Evolutionary conservation across 371 early-diverging fungal species (phyloP).

Genomic region (Mortierella sp.): DNA sequence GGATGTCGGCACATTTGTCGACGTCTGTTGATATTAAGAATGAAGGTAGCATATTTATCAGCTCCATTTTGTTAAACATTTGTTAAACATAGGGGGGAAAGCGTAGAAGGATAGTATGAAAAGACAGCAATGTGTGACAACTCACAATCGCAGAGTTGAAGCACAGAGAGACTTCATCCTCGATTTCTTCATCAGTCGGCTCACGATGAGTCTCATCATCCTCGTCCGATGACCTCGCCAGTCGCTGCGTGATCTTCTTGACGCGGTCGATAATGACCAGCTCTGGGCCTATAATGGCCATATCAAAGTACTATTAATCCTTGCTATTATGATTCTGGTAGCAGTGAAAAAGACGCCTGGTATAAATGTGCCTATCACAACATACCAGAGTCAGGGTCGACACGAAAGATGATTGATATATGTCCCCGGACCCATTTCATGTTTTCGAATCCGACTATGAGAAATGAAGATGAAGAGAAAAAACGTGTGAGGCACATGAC

Average conservation of each 20-base stretch:
- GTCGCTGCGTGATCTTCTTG: constrained; percentile 43
- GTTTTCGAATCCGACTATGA: constrained; percentile 49
- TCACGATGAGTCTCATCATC: constrained; percentile 20
- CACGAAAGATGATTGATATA: constrained; percentile 52
- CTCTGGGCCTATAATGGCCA: constrained; percentile 51
- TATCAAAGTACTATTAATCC: too few relatives aligned
- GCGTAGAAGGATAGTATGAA: neutral
- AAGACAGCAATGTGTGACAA: neutral
- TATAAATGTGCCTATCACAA: too few relatives aligned
- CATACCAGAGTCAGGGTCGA: constrained; percentile 38
- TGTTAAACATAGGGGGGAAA: too few relatives aligned
- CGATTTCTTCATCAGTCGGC: constrained; percentile 44
- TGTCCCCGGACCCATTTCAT: constrained; percentile 53
- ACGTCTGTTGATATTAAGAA: constrained; percentile 16
- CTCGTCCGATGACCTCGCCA: constrained; percentile 38
- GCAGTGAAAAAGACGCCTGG: neutral
- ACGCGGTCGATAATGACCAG: constrained; percentile 45
- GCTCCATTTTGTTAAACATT: too few relatives aligned
- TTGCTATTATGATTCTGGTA: too few relatives aligned
- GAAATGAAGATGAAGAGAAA: neutral
- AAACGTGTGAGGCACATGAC: neutral
- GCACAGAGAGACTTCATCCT: constrained; percentile 45
- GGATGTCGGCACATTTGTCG: constrained; percentile 51
- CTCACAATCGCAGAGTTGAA: constrained; percentile 44
- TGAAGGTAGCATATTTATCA: neutral